Percentiles rank a stretch among this genome's conserved stretches.
These are phyloP conservation scores for Coemansia sp. DNA, from an alignment of 192 early-diverging fungal genomes.

Conservation along the genomic window DNA sequence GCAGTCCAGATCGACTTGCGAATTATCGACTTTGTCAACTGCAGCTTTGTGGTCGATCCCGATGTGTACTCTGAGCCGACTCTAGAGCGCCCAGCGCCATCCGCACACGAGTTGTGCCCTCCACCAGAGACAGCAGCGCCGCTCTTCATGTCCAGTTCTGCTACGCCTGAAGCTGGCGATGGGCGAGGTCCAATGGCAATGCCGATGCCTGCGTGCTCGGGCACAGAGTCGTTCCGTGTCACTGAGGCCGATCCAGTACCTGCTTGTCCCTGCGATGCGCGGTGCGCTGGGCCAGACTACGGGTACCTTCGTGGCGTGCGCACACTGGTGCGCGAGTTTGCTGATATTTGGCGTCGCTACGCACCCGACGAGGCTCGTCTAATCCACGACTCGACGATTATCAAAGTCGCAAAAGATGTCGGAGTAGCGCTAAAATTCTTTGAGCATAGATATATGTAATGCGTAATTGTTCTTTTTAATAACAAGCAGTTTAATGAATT, in stretches of 20 bases:
- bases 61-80: conserved; percentile 23
- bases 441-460: conserved; percentile 26
- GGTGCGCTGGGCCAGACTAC: conserved; percentile 55
- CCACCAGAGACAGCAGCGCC: conserved; percentile 21
- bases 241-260: conserved; percentile 35
- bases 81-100: conserved; percentile 41
- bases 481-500: not conserved
- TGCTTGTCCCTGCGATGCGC: conserved; percentile 32
- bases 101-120: conserved; percentile 44
- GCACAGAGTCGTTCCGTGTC: conserved; percentile 22
- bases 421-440: conserved; percentile 43
- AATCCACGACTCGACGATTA: conserved; percentile 31
- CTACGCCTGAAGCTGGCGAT: not conserved
- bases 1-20: conserved; percentile 71
- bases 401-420: conserved; percentile 34
- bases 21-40: conserved; percentile 98
- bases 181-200: not conserved
- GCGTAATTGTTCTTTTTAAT: not conserved
- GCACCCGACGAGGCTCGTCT: conserved; percentile 44
- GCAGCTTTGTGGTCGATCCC: conserved; percentile 65
- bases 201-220: not conserved
- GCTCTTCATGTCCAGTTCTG: conserved; percentile 13
- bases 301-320: conserved; percentile 58
- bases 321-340: conserved; percentile 57
- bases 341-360: conserved; percentile 57